These are phyloP conservation scores for Citrus reticulata DNA, from an alignment of 345 rosid genomes.

Conservation along the genomic window DNA sequence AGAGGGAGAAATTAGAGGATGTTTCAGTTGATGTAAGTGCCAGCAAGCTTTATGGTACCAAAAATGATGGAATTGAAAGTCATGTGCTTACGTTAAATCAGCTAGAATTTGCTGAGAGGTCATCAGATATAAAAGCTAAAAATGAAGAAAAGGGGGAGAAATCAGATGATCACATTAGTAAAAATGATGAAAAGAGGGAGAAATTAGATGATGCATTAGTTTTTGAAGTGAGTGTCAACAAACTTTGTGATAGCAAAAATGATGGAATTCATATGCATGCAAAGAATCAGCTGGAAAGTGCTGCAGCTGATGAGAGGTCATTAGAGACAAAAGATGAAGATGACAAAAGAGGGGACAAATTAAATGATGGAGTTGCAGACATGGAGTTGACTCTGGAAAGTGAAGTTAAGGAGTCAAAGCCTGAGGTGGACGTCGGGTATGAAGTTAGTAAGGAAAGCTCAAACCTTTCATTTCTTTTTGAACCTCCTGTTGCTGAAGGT, in stretches of 20 bases:
- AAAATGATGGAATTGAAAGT: not conserved
- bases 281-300: constrained; percentile 7
- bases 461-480: constrained; percentile 31
- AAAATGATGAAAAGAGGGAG: constrained; percentile 8
- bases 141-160: constrained; percentile 17
- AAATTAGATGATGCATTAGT: not conserved
- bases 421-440: constrained; percentile 13
- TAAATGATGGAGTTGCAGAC: constrained; percentile 16
- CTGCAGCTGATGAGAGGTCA: constrained; percentile 3
- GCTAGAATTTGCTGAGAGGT: constrained; percentile 8
- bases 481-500: constrained; percentile 31
- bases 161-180: constrained; percentile 7
- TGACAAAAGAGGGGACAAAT: constrained; percentile 14
- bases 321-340: constrained; percentile 16
- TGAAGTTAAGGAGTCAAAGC: constrained; percentile 16
- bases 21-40: constrained; percentile 6
- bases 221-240: constrained; percentile 10
- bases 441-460: constrained; percentile 14
- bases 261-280: constrained; percentile 5
- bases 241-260: not conserved
- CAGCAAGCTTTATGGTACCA: not conserved
- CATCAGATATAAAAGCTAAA: constrained; percentile 14
- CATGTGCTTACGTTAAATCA: constrained; percentile 3
- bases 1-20: constrained; percentile 11
- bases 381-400: constrained; percentile 6